Percentiles rank a stretch among this genome's conserved stretches.
These are phyloP conservation scores for Naganishia vaughanmartiniae DNA, from an alignment of 768 basidiomycete species.

Conservation along the genomic window DNA sequence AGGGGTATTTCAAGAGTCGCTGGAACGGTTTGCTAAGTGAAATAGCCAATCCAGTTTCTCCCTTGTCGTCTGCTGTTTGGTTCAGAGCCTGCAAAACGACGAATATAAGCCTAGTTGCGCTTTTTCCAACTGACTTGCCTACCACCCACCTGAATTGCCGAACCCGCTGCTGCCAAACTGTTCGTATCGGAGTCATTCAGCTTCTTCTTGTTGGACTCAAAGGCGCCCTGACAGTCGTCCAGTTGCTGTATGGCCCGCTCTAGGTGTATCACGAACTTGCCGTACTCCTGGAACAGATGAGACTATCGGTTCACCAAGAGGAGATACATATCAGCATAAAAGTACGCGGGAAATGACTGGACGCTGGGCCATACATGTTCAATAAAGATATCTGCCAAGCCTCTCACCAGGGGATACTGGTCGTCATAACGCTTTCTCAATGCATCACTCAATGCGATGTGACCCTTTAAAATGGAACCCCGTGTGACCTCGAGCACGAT, in stretches of 20 bases:
- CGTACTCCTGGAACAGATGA: constrained; percentile 89
- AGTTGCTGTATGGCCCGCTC: constrained; percentile 86
- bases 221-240: constrained; percentile 67
- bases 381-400: constrained; percentile 93
- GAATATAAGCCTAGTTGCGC: neutral
- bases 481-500: constrained; percentile 83
- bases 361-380: constrained; percentile 67
- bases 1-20: constrained; percentile 89
- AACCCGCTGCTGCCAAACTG: neutral
- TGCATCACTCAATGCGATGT: constrained; percentile 77
- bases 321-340: neutral
- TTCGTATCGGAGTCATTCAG: neutral
- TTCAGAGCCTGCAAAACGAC: constrained; percentile 60
- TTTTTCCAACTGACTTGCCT: neutral
- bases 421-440: constrained; percentile 88
- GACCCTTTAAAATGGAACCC: constrained; percentile 81
- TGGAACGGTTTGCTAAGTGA: constrained; percentile 96
- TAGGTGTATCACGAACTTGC: constrained; percentile 87
- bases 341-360: constrained; percentile 20
- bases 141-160: neutral
- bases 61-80: constrained; percentile 72
- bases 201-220: constrained; percentile 9
- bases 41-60: constrained; percentile 91
- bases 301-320: constrained; percentile 58
- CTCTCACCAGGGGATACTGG: constrained; percentile 88